Conservation (phyloP, 768 basidiomycete genomes). For the Boletus barrowsii region DNA sequence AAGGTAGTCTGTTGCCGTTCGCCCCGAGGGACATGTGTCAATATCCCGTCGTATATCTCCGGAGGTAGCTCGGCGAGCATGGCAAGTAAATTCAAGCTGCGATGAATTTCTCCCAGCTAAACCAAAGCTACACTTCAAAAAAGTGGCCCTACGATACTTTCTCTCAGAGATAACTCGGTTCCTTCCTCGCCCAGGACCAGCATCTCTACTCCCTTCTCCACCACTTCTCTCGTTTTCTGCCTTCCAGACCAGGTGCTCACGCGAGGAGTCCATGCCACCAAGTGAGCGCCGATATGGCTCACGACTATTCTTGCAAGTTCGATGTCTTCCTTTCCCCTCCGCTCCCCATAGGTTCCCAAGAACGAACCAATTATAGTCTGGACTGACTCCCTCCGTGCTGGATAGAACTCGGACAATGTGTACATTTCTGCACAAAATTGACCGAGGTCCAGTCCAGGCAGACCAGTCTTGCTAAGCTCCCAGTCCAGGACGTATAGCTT, state of each 20-base stretch:
- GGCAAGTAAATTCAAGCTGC: background rate
- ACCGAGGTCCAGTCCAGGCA: slow-evolving; percentile 57
- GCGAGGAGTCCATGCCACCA: slow-evolving; percentile 49
- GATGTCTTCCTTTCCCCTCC: slow-evolving; percentile 17
- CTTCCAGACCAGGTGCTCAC: slow-evolving; percentile 45
- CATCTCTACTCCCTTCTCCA: slow-evolving; percentile 47
- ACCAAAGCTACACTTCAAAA: slow-evolving; percentile 5
- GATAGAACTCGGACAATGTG: slow-evolving; percentile 46
- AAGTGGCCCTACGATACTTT: slow-evolving; percentile 30
- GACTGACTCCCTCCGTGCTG: slow-evolving; percentile 36
- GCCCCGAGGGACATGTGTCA: slow-evolving; percentile 46
- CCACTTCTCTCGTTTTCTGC: slow-evolving; percentile 46
- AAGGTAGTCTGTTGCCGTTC: slow-evolving; percentile 52
- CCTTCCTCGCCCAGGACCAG: slow-evolving; percentile 36
- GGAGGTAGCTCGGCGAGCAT: slow-evolving; percentile 48
- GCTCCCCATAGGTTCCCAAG: slow-evolving; percentile 41
- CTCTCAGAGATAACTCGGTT: slow-evolving; percentile 23
- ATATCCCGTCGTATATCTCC: slow-evolving; percentile 63
- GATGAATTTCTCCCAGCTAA: background rate
- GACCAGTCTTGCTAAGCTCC: slow-evolving; percentile 60
- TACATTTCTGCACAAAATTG: slow-evolving; percentile 64
- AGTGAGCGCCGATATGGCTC: slow-evolving; percentile 54
- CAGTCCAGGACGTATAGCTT: slow-evolving; percentile 58
- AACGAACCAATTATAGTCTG: slow-evolving; percentile 42
- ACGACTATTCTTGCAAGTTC: slow-evolving; percentile 36